Evolutionary conservation across 2,329 filamentous ascomycete genomes (phyloP).

Genomic region (Ophiosphaerella korrae): DNA sequence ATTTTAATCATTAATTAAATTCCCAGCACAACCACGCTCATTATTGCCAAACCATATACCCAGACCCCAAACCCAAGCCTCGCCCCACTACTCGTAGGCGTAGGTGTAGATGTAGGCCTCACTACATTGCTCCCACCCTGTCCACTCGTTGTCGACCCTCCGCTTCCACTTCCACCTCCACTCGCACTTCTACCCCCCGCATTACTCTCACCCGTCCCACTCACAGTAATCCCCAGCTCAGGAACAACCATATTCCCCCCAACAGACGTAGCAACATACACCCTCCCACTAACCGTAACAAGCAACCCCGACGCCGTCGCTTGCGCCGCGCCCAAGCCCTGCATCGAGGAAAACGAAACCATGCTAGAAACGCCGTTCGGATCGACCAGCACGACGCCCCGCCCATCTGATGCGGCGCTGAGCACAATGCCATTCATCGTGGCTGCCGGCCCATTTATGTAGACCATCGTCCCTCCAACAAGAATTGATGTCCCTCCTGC

Average conservation of each 20-base stretch:
- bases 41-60: no score
- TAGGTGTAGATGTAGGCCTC: not conserved
- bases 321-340: constrained; percentile 1
- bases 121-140: no score
- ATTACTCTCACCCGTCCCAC: constrained; percentile 9
- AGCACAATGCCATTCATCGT: constrained; percentile 8
- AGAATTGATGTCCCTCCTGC: constrained; percentile 6
- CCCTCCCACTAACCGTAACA: constrained; percentile 13
- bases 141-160: not conserved
- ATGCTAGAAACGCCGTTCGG: constrained; percentile 12
- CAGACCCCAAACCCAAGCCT: no score
- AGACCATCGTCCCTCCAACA: constrained; percentile 10
- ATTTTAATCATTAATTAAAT: not conserved
- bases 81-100: not conserved
- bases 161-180: not conserved
- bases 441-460: constrained; percentile 9
- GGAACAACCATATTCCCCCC: constrained; percentile 14
- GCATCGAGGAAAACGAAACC: constrained; percentile 8
- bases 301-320: constrained; percentile 5
- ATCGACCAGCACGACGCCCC: constrained; percentile 12
- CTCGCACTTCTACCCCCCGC: constrained; percentile 5
- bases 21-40: no score
- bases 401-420: constrained; percentile 12
- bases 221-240: constrained; percentile 17
- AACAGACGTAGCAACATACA: constrained; percentile 12